phyloP scores from a whole-genome alignment of 2,329 filamentous ascomycete genomes.

The Arthrobotrys musiformis region DNA sequence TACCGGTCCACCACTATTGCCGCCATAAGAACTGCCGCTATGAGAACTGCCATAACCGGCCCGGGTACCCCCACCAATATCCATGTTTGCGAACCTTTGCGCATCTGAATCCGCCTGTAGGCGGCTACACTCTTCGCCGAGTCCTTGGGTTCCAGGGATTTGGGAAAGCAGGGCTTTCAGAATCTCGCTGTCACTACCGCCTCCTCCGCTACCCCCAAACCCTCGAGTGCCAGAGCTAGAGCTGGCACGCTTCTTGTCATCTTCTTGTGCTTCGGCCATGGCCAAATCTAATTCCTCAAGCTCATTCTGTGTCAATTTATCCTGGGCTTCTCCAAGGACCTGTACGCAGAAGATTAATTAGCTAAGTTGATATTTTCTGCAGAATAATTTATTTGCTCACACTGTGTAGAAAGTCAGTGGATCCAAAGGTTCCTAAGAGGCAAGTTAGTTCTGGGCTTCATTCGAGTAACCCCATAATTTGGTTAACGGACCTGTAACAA shows the following conservation, averaged over 20 bases:
- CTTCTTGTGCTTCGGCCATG: slow-evolving; percentile 74
- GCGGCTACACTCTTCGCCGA: slow-evolving; percentile 79
- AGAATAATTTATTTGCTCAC: slow-evolving; percentile 60
- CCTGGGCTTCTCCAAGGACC: slow-evolving; percentile 75
- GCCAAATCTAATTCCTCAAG: slow-evolving; percentile 82
- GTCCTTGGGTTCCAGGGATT: slow-evolving; percentile 78
- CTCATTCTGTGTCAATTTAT: slow-evolving; percentile 86
- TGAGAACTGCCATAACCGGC: slow-evolving; percentile 26
- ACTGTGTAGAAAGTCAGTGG: slow-evolving; percentile 84
- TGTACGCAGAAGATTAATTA: neutral
- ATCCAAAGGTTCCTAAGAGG: slow-evolving; percentile 72
- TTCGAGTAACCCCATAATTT: slow-evolving; percentile 70
- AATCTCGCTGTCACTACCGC: slow-evolving; percentile 69
- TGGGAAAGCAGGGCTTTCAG: slow-evolving; percentile 83
- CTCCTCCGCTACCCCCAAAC: slow-evolving; percentile 32
- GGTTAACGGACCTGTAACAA: slow-evolving; percentile 71
- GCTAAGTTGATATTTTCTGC: neutral
- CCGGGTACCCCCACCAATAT: slow-evolving; percentile 64
- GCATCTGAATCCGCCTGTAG: slow-evolving; percentile 78
- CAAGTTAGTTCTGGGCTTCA: slow-evolving; percentile 54
- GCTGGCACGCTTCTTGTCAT: slow-evolving; percentile 60
- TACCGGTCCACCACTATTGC: neutral
- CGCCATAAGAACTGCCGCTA: neutral
- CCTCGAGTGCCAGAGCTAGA: slow-evolving; percentile 26
- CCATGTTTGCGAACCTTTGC: slow-evolving; percentile 79